phyloP scores from a whole-genome alignment of 176 grass and related monocot genomes.

The Pontederia crassipes region DNA sequence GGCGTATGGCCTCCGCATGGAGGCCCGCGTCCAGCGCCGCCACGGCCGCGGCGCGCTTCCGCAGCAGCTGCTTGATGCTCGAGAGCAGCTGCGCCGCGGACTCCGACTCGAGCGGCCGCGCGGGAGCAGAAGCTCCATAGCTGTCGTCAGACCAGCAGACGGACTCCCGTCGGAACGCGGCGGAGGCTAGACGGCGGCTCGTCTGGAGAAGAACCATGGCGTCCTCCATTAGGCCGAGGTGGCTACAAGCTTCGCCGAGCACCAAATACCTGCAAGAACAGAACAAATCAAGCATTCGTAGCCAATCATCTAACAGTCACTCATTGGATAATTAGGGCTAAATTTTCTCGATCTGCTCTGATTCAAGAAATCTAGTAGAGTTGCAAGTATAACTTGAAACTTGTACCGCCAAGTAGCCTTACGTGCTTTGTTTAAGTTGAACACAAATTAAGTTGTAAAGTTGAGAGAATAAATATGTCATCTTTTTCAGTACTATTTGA shows the following conservation, averaged over 20 bases:
- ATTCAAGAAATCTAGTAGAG: not conserved
- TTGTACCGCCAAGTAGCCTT: not conserved
- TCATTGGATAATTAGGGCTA: no score
- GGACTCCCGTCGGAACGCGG: slow-evolving; percentile 82
- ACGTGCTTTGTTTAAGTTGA: no score
- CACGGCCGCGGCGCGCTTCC: slow-evolving; percentile 65
- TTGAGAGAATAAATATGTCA: no score
- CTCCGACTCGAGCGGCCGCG: slow-evolving; percentile 43
- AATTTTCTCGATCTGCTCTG: no score
- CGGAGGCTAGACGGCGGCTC: slow-evolving; percentile 62
- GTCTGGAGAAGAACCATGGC: slow-evolving; percentile 88
- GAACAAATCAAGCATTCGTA: not conserved
- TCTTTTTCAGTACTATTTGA: no score
- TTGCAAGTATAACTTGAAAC: not conserved
- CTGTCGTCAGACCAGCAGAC: slow-evolving; percentile 84
- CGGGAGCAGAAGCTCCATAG: slow-evolving; percentile 25
- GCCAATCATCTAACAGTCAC: not conserved
- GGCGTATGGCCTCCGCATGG: slow-evolving; percentile 58
- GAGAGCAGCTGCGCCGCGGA: slow-evolving; percentile 60
- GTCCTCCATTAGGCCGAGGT: slow-evolving; percentile 87
- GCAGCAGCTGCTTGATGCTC: slow-evolving; percentile 73
- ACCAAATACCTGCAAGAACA: slow-evolving; percentile 46
- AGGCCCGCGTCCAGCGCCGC: slow-evolving; percentile 78
- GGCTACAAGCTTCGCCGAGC: slow-evolving; percentile 77
- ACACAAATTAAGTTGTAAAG: no score